phyloP scores from a whole-genome alignment of 1,139 yeast genomes.

The Pneumocystis murina region DNA sequence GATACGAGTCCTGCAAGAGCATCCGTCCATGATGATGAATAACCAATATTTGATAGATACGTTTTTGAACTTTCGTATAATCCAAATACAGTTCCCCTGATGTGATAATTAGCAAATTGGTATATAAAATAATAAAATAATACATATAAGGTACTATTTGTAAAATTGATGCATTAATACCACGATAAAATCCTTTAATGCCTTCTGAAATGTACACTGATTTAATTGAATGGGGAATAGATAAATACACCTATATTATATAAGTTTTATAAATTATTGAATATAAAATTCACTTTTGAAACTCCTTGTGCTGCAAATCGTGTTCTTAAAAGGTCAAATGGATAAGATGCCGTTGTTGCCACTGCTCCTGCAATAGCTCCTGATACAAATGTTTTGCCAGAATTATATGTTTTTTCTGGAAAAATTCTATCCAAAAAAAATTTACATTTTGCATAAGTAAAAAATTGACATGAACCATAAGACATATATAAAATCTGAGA shows the following conservation, averaged over 20 bases:
- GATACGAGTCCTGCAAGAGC: constrained; percentile 62
- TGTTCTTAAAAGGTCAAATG: constrained; percentile 75
- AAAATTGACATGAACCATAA: constrained; percentile 77
- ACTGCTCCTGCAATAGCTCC: constrained; percentile 67
- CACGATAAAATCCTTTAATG: constrained; percentile 43
- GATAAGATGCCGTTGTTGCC: constrained; percentile 66
- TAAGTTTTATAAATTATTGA: constrained; percentile 9
- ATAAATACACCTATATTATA: constrained; percentile 25
- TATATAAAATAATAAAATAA: constrained; percentile 31
- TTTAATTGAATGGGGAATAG: constrained; percentile 32
- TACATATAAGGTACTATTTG: constrained; percentile 47
- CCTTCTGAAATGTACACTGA: constrained; percentile 39
- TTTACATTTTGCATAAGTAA: constrained; percentile 39
- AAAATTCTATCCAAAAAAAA: neutral
- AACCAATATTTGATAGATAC: constrained; percentile 11
- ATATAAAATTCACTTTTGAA: constrained; percentile 1
- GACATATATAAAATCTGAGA: constrained; percentile 73
- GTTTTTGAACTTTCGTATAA: constrained; percentile 5
- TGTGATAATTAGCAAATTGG: neutral
- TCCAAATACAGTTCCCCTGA: constrained; percentile 10
- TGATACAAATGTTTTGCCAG: constrained; percentile 35
- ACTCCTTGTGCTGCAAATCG: constrained; percentile 43
- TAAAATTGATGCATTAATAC: constrained; percentile 46
- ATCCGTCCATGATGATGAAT: constrained; percentile 35
- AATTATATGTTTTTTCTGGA: neutral